phyloP scores from a whole-genome alignment of 805 yeast species.

The Priceomyces carsonii region DNA sequence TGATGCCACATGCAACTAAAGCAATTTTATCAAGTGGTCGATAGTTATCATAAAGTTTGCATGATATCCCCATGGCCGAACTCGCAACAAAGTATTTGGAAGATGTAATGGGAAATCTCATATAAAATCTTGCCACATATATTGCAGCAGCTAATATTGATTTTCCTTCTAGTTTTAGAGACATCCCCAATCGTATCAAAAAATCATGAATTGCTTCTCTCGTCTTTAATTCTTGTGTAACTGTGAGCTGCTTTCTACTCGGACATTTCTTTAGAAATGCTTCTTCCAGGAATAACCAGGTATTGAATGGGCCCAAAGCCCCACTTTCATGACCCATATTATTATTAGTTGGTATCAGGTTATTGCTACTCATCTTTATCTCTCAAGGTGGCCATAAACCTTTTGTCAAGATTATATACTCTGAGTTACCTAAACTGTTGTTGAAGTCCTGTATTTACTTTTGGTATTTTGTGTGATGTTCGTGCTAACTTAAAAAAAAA shows the following conservation, averaged over 20 bases:
- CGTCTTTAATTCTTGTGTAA: constrained; percentile 37
- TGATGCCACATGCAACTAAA: constrained; percentile 33
- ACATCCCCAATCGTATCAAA: constrained; percentile 35
- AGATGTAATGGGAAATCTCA: constrained; percentile 42
- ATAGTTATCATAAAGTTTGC: constrained; percentile 43
- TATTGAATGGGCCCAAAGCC: constrained; percentile 14
- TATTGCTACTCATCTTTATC: neutral
- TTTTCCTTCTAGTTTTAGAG: constrained; percentile 38
- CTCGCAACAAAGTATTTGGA: constrained; percentile 46
- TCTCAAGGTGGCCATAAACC: too few species aligned
- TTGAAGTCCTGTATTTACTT: too few species aligned
- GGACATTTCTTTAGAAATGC: constrained; percentile 32
- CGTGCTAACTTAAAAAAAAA: constrained; percentile 1
- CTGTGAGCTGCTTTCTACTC: constrained; percentile 29
- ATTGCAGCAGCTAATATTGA: constrained; percentile 46
- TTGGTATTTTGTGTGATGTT: too few species aligned
- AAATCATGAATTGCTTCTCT: constrained; percentile 42
- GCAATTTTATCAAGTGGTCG: constrained; percentile 47
- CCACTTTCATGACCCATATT: neutral
- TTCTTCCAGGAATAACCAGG: constrained; percentile 41
- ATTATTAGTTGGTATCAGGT: too few species aligned
- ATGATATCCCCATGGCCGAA: constrained; percentile 44
- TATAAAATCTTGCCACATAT: constrained; percentile 38
- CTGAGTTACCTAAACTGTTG: too few species aligned
- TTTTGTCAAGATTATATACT: too few species aligned